phyloP scores from a whole-genome alignment of 2,329 filamentous ascomycete genomes.

The Neonectria hederae region DNA sequence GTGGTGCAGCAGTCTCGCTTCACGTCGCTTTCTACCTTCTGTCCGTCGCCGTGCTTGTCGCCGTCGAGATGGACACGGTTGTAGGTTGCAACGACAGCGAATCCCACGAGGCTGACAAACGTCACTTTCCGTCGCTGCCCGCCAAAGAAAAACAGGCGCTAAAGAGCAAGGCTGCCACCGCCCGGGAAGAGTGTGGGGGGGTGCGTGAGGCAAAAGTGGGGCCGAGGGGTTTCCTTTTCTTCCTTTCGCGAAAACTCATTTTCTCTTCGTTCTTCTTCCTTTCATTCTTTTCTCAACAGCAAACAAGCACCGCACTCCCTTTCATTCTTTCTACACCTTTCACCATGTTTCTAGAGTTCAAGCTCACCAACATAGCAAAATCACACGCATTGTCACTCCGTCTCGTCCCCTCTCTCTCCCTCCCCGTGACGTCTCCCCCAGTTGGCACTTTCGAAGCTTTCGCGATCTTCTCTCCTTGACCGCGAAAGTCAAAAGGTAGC shows the following conservation, averaged over 20 bases:
- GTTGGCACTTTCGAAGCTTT: conserved; percentile 94
- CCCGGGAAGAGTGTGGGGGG: conserved; percentile 26
- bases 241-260: conserved; percentile 11
- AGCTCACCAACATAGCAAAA: conserved; percentile 27
- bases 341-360: neutral
- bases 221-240: conserved; percentile 19
- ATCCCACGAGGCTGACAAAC: conserved; percentile 18
- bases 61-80: conserved; percentile 20
- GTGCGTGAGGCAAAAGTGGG: conserved; percentile 30
- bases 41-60: neutral
- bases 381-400: conserved; percentile 14
- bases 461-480: conserved; percentile 72
- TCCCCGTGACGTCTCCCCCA: conserved; percentile 28
- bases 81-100: conserved; percentile 5
- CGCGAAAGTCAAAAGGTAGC: conserved; percentile 88
- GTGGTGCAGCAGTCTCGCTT: neutral
- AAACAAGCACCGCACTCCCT: neutral
- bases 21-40: neutral
- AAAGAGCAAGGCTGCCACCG: conserved; percentile 10
- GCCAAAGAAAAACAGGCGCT: neutral
- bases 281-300: conserved; percentile 19
- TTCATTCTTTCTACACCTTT: neutral
- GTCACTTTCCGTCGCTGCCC: conserved; percentile 8
- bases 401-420: neutral
- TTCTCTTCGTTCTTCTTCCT: conserved; percentile 27